Percentiles rank a stretch among this genome's conserved stretches.
phyloP scores from a whole-genome alignment of 345 rosid species.

The Citrus maxima region DNA sequence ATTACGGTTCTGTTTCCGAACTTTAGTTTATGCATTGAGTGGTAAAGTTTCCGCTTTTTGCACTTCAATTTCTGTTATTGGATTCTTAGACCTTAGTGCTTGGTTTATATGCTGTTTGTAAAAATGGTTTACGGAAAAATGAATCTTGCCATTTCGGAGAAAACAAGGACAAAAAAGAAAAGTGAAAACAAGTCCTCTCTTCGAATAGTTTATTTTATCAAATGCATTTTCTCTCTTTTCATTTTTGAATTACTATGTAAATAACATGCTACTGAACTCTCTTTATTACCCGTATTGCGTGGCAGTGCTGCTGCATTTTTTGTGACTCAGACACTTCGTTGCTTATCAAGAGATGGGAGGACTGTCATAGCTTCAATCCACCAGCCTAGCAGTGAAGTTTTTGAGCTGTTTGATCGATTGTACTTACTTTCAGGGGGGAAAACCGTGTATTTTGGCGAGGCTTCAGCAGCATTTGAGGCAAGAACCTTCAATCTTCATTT shows the following conservation, averaged over 20 bases:
- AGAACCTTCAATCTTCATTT: neutral
- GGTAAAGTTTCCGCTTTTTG: neutral
- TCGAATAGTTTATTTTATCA: neutral
- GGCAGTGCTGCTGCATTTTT: constrained; percentile 96
- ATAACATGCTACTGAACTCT: neutral
- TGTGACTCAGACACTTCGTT: constrained; percentile 85
- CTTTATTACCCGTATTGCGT: neutral
- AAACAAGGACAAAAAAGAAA: too few relatives aligned
- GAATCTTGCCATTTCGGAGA: too few relatives aligned
- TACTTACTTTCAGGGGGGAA: constrained; percentile 91
- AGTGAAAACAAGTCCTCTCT: too few relatives aligned
- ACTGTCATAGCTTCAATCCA: constrained; percentile 94
- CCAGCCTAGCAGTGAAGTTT: constrained; percentile 94
- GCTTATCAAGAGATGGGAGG: constrained; percentile 86
- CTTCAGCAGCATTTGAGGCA: constrained; percentile 87
- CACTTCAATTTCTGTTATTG: neutral
- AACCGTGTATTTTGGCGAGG: constrained; percentile 85
- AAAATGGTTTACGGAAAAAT: too few relatives aligned
- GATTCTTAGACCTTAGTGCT: too few relatives aligned
- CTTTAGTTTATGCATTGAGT: too few relatives aligned
- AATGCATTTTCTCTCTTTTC: neutral
- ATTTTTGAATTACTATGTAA: neutral
- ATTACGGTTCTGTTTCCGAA: neutral
- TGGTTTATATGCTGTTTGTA: too few relatives aligned
- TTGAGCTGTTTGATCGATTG: constrained; percentile 83